phyloP scores from a whole-genome alignment of 768 basidiomycete genomes.

The Myochromella boudieri region DNA sequence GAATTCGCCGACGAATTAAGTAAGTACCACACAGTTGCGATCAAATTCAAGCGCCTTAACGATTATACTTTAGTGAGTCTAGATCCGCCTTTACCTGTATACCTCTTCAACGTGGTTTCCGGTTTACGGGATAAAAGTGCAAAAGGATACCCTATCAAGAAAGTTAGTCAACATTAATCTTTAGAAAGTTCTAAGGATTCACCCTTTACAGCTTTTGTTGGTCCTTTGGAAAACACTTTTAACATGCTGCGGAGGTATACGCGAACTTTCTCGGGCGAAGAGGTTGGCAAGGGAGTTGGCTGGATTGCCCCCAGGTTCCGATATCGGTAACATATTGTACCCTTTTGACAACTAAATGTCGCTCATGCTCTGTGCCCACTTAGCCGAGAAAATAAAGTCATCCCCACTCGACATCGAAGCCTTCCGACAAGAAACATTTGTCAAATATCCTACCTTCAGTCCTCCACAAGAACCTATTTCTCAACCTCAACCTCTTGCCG shows the following conservation, averaged over 20 bases:
- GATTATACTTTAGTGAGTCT: conserved; percentile 70
- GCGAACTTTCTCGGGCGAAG: conserved; percentile 82
- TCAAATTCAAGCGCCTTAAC: conserved; percentile 6
- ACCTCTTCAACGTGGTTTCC: conserved; percentile 88
- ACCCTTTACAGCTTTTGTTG: conserved; percentile 68
- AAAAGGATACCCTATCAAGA: conserved; percentile 96
- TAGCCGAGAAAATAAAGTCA: conserved; percentile 77
- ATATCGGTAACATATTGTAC: conserved; percentile 29
- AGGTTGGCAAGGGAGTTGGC: conserved; percentile 83
- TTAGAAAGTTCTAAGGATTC: no score
- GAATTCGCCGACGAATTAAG: conserved; percentile 97
- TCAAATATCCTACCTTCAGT: conserved; percentile 95
- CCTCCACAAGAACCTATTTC: conserved; percentile 48
- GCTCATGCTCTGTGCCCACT: conserved; percentile 8
- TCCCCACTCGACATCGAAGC: conserved; percentile 87
- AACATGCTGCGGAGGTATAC: conserved; percentile 89
- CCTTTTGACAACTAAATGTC: not conserved
- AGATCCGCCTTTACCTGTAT: conserved; percentile 91
- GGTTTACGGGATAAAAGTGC: conserved; percentile 90
- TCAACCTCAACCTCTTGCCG: conserved; percentile 32
- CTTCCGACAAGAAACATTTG: conserved; percentile 87
- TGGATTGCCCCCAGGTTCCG: conserved; percentile 63
- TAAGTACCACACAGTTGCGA: conserved; percentile 40
- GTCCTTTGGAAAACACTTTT: conserved; percentile 94
- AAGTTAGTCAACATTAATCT: conserved; percentile 53